Percentiles rank a stretch among this genome's conserved stretches.
Evolutionary conservation across 805 yeast genomes (phyloP).

Genomic region (Candida parachauliodes): DNA sequence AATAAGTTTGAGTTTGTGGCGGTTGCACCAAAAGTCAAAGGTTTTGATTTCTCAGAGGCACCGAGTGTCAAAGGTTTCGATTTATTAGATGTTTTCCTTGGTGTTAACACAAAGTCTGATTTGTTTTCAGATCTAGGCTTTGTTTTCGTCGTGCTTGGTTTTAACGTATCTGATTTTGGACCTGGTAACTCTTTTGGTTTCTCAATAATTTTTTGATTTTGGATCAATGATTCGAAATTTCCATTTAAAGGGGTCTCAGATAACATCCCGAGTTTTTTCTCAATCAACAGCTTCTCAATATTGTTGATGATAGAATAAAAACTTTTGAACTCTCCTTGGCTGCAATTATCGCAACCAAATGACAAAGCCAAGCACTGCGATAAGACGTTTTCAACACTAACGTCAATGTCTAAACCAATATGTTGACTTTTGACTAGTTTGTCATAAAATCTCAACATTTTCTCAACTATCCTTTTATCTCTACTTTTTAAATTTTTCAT

Average conservation of each 20-base stretch:
- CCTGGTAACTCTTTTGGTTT: slow-evolving; percentile 12
- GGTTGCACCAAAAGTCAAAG: slow-evolving; percentile 26
- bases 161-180: slow-evolving; percentile 10
- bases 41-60: too few relatives aligned
- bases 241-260: slow-evolving; percentile 11
- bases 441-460: slow-evolving; percentile 44
- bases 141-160: slow-evolving; percentile 17
- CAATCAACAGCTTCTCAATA: slow-evolving; percentile 19
- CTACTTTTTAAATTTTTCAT: slow-evolving; percentile 72
- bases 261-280: slow-evolving; percentile 17
- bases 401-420: slow-evolving; percentile 27
- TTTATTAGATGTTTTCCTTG: slow-evolving; percentile 9
- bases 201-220: slow-evolving; percentile 23
- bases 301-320: slow-evolving; percentile 22
- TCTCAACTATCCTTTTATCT: slow-evolving; percentile 57
- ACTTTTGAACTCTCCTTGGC: slow-evolving; percentile 27
- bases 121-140: not conserved
- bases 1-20: slow-evolving; percentile 14
- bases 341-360: slow-evolving; percentile 38
- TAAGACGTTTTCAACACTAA: slow-evolving; percentile 24
- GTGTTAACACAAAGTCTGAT: not conserved
- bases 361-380: slow-evolving; percentile 30
- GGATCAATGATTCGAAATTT: slow-evolving; percentile 28
- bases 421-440: slow-evolving; percentile 45
- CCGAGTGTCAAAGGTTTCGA: too few relatives aligned